Evolutionary conservation across 2,329 filamentous ascomycete genomes (phyloP).

Genomic region (Colletotrichum destructivum): DNA sequence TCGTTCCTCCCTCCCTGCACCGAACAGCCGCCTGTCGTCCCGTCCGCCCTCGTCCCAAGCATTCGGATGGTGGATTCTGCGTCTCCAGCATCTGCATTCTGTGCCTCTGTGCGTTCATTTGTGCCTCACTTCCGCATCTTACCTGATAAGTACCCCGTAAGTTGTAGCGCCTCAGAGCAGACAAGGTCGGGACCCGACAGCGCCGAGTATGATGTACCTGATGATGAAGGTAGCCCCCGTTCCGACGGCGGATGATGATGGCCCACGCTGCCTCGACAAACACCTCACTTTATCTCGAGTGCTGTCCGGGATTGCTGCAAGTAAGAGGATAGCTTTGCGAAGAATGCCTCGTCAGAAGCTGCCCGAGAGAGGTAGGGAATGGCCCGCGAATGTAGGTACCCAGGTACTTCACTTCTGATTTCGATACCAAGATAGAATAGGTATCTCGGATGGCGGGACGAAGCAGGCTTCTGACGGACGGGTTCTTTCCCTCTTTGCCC

Average conservation of each 20-base stretch:
- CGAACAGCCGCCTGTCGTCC: conserved; percentile 24
- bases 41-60: conserved; percentile 37
- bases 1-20: conserved; percentile 2
- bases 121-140: conserved; percentile 12
- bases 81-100: conserved; percentile 13
- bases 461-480: not conserved
- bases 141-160: not conserved
- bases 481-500: not conserved
- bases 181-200: not conserved
- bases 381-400: not conserved
- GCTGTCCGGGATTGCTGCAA: not conserved
- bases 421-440: not conserved
- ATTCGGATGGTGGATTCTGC: conserved; percentile 38
- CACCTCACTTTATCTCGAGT: not conserved
- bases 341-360: not conserved
- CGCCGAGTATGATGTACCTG: not conserved
- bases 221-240: conserved; percentile 9
- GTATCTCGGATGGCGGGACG: not conserved
- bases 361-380: not conserved
- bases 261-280: conserved; percentile 2
- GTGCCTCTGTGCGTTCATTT: conserved; percentile 11
- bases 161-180: not conserved
- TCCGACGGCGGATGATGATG: conserved; percentile 10
- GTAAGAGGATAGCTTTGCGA: not conserved
- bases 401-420: no score